Evolutionary conservation across 352 stramenopile genomes (phyloP).

Genomic region (Sclerospora graminicola): DNA sequence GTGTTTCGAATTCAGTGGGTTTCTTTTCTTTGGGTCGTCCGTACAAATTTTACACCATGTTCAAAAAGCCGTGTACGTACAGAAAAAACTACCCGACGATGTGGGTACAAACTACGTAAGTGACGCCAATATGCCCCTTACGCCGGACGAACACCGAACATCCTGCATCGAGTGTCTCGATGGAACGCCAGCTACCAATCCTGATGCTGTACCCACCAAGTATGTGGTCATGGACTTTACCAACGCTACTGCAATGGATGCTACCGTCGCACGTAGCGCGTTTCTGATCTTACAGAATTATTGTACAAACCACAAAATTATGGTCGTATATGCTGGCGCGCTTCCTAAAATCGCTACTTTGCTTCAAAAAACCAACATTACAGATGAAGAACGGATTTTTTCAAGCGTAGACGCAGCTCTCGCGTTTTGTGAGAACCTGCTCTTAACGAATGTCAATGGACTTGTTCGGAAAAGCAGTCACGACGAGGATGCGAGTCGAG

Average conservation of each 20-base stretch:
- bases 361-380: constrained; percentile 68
- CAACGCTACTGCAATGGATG: constrained; percentile 83
- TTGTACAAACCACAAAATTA: constrained; percentile 60
- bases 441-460: constrained; percentile 28
- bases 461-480: constrained; percentile 20
- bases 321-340: constrained; percentile 57
- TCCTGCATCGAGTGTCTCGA: constrained; percentile 65
- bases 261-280: constrained; percentile 66
- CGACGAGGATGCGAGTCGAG: constrained; percentile 44
- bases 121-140: constrained; percentile 35
- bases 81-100: constrained; percentile 19
- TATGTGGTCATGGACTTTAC: constrained; percentile 87
- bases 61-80: constrained; percentile 60
- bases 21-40: constrained; percentile 80
- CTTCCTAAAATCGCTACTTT: constrained; percentile 57
- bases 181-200: constrained; percentile 36
- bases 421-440: constrained; percentile 66
- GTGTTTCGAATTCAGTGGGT: constrained; percentile 71
- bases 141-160: constrained; percentile 32
- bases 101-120: constrained; percentile 10
- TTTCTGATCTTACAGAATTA: constrained; percentile 81
- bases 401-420: constrained; percentile 61
- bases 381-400: constrained; percentile 49
- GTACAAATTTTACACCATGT: constrained; percentile 78
- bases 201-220: constrained; percentile 52